Conservation (phyloP, 2,329 filamentous ascomycete species). For the Colletotrichum lini region DNA sequence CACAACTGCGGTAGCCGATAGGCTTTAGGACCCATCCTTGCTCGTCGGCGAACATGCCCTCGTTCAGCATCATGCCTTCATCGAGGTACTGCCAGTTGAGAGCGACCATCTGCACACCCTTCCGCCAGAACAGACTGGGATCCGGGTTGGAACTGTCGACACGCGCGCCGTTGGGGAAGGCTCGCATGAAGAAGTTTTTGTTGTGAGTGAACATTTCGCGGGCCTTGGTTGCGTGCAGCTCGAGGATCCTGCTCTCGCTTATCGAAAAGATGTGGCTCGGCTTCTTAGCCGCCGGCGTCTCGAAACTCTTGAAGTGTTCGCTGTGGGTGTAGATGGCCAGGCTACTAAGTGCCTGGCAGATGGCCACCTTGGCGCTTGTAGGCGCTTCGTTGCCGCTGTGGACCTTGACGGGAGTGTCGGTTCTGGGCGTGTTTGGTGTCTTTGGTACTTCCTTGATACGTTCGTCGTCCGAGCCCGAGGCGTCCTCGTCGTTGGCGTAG, state of each 20-base stretch:
- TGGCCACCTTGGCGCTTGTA: constrained; percentile 69
- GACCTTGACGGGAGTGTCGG: constrained; percentile 6
- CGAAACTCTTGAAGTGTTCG: constrained; percentile 82
- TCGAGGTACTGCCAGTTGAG: constrained; percentile 98
- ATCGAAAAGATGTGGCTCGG: constrained; percentile 88
- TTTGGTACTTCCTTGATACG: constrained; percentile 31
- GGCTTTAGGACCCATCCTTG: constrained; percentile 91
- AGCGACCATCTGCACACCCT: constrained; percentile 97
- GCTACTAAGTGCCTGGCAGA: constrained; percentile 79
- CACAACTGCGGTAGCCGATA: constrained; percentile 73
- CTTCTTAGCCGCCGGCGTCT: constrained; percentile 72
- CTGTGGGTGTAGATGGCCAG: constrained; percentile 91
- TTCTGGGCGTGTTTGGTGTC: constrained; percentile 6
- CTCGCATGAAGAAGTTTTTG: constrained; percentile 87
- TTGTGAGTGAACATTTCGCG: constrained; percentile 90
- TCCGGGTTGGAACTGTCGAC: constrained; percentile 95
- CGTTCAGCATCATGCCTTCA: constrained; percentile 94
- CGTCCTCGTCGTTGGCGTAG: constrained; percentile 54
- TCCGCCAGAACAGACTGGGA: constrained; percentile 90
- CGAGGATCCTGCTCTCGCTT: constrained; percentile 81
- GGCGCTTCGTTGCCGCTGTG: constrained; percentile 52
- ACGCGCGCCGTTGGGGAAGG: constrained; percentile 86
- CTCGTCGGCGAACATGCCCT: constrained; percentile 94
- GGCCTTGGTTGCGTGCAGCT: constrained; percentile 72
- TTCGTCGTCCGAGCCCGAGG: constrained; percentile 62